Percentiles rank a stretch among this genome's conserved stretches.
phyloP scores from a whole-genome alignment of 352 stramenopile species.

The Nothophytophthora sp. region DNA sequence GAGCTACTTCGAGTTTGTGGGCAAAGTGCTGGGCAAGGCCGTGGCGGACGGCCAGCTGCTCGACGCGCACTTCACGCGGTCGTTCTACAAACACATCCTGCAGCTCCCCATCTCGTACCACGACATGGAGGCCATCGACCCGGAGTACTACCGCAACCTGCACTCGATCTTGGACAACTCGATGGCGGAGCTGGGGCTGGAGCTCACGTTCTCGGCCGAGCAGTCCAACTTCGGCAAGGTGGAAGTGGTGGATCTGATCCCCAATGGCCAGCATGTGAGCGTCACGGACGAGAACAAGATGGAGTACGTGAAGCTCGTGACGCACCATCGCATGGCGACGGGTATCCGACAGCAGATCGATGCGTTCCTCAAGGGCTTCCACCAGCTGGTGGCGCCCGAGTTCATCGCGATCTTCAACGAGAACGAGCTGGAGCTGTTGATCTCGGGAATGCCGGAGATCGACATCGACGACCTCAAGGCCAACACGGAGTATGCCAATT shows the following conservation, averaged over 20 bases:
- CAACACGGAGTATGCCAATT: slow-evolving; percentile 94
- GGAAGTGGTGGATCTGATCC: slow-evolving; percentile 89
- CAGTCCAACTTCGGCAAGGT: slow-evolving; percentile 91
- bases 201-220: slow-evolving; percentile 93
- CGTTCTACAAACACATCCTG: slow-evolving; percentile 99
- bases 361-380: slow-evolving; percentile 90
- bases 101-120: slow-evolving; percentile 96
- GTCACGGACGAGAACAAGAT: slow-evolving; percentile 95
- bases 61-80: slow-evolving; percentile 98
- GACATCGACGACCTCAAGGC: slow-evolving; percentile 94
- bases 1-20: slow-evolving; percentile 98
- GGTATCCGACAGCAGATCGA: slow-evolving; percentile 96
- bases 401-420: slow-evolving; percentile 95
- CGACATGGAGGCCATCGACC: slow-evolving; percentile 99
- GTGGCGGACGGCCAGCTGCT: slow-evolving; percentile 98
- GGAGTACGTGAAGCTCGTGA: slow-evolving; percentile 95
- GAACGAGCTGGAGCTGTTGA: slow-evolving; percentile 93
- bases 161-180: slow-evolving; percentile 90
- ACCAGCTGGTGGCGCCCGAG: slow-evolving; percentile 89
- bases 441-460: slow-evolving; percentile 93
- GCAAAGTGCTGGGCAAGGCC: slow-evolving; percentile 99
- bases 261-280: slow-evolving; percentile 79
- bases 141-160: slow-evolving; percentile 95
- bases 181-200: slow-evolving; percentile 84
- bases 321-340: slow-evolving; percentile 99